A percentile compares a stretch with the other conserved stretches of the same genome.
Evolutionary conservation across 768 basidiomycete species (phyloP).

Genomic region (Austroboletus festivus): DNA sequence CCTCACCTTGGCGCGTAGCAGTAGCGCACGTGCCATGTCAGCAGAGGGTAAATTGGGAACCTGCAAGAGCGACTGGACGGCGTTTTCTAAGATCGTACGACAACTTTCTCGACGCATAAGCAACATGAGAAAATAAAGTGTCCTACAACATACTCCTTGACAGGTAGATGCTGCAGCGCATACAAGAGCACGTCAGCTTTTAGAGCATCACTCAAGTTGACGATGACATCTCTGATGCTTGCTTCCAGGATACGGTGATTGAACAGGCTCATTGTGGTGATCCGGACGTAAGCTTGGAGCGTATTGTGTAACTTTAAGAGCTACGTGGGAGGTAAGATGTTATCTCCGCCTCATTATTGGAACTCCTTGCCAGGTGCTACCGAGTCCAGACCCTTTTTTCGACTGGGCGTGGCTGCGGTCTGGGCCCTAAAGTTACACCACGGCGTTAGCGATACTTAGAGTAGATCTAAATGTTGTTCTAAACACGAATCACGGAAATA

Average conservation of each 20-base stretch:
- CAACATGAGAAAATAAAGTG: too few relatives aligned
- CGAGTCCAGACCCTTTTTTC: too few relatives aligned
- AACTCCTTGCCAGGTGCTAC: too few relatives aligned
- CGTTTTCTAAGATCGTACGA: not conserved
- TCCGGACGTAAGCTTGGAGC: too few relatives aligned
- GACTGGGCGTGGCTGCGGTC: too few relatives aligned
- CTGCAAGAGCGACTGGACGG: slow-evolving; percentile 63
- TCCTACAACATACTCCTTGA: not conserved
- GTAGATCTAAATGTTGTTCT: too few relatives aligned
- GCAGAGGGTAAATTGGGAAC: slow-evolving; percentile 50
- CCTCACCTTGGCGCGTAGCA: slow-evolving; percentile 63
- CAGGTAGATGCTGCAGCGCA: not conserved
- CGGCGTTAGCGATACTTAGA: too few relatives aligned
- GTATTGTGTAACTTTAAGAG: too few relatives aligned
- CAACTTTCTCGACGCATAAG: not conserved
- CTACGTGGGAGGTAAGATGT: too few relatives aligned
- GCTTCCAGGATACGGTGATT: not conserved
- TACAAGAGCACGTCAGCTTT: not conserved
- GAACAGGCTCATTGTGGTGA: not conserved
- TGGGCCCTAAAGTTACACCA: too few relatives aligned
- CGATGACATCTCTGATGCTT: not conserved
- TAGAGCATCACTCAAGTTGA: not conserved
- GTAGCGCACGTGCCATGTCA: slow-evolving; percentile 56
- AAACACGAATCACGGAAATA: too few relatives aligned
- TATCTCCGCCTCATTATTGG: too few relatives aligned